These are phyloP conservation scores for Suillus alpinus DNA, from an alignment of 768 basidiomycete genomes.

Conservation along the genomic window DNA sequence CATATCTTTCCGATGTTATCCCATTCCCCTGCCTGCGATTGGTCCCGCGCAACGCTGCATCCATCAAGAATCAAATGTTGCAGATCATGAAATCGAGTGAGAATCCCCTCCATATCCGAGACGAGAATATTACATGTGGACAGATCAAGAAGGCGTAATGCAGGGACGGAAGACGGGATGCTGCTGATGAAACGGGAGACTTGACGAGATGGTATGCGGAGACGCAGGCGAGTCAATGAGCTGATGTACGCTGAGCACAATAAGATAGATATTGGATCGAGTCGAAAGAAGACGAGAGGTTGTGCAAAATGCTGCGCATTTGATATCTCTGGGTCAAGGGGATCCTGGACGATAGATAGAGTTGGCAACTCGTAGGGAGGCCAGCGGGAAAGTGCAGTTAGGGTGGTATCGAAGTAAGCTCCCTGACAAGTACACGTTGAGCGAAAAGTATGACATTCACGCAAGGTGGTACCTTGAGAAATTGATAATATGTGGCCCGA, in stretches of 20 bases:
- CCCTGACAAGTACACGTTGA: slow-evolving; percentile 43
- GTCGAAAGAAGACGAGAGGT: slow-evolving; percentile 80
- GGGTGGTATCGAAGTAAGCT: slow-evolving; percentile 76
- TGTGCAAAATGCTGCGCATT: slow-evolving; percentile 60
- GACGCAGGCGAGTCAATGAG: slow-evolving; percentile 52
- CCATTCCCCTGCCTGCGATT: slow-evolving; percentile 55
- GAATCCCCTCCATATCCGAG: slow-evolving; percentile 51
- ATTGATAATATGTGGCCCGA: slow-evolving; percentile 77
- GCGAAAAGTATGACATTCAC: not conserved
- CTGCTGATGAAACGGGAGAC: slow-evolving; percentile 41
- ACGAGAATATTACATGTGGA: slow-evolving; percentile 63
- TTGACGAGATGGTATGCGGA: slow-evolving; percentile 72
- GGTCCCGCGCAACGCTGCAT: slow-evolving; percentile 54
- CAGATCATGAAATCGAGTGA: slow-evolving; percentile 49
- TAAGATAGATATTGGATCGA: slow-evolving; percentile 55
- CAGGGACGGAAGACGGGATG: slow-evolving; percentile 34
- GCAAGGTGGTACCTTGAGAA: slow-evolving; percentile 55
- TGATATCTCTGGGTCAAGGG: slow-evolving; percentile 42
- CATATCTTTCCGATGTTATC: slow-evolving; percentile 56
- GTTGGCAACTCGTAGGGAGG: slow-evolving; percentile 40
- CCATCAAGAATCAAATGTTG: slow-evolving; percentile 70
- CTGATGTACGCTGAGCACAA: slow-evolving; percentile 40
- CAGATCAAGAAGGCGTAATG: slow-evolving; percentile 66
- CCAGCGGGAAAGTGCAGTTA: slow-evolving; percentile 65
- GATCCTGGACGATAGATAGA: slow-evolving; percentile 69